Evolutionary conservation across 768 basidiomycete genomes (phyloP).

Genomic region (Amanita brunnescens): DNA sequence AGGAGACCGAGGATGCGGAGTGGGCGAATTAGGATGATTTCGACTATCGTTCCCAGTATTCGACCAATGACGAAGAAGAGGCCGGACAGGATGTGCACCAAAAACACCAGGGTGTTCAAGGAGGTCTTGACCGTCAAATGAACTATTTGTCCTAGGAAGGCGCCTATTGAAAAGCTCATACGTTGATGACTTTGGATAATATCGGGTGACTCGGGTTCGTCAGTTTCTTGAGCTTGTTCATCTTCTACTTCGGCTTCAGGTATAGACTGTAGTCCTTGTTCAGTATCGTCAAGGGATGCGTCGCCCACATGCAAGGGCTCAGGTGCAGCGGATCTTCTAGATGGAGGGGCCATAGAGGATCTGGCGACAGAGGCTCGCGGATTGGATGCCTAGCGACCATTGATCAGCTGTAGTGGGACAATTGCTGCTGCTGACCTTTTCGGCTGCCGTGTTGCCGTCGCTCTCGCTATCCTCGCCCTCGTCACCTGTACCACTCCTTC

Average conservation of each 20-base stretch:
- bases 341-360: constrained; percentile 29
- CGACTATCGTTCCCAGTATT: constrained; percentile 39
- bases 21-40: constrained; percentile 43
- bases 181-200: constrained; percentile 19
- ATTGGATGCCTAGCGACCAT: constrained; percentile 15
- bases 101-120: constrained; percentile 14
- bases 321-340: constrained; percentile 22
- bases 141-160: constrained; percentile 32
- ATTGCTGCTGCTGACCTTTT: constrained; percentile 22
- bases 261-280: constrained; percentile 53
- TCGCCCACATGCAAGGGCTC: constrained; percentile 20
- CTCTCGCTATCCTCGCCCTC: constrained; percentile 43
- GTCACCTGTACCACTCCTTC: constrained; percentile 34
- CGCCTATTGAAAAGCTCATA: constrained; percentile 31
- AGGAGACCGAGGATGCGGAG: constrained; percentile 3
- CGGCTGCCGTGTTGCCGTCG: constrained; percentile 28
- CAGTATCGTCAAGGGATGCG: constrained; percentile 33
- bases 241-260: constrained; percentile 35
- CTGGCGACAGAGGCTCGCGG: constrained; percentile 27
- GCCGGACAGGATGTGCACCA: constrained; percentile 25
- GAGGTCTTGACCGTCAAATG: constrained; percentile 20
- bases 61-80: constrained; percentile 37
- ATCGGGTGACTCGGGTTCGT: constrained; percentile 6
- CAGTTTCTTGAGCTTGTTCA: constrained; percentile 15
- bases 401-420: constrained; percentile 6